Percentiles rank a stretch among this genome's conserved stretches.
Conservation (phyloP, 441 rosid species). For the Isatis lusitanica region DNA sequence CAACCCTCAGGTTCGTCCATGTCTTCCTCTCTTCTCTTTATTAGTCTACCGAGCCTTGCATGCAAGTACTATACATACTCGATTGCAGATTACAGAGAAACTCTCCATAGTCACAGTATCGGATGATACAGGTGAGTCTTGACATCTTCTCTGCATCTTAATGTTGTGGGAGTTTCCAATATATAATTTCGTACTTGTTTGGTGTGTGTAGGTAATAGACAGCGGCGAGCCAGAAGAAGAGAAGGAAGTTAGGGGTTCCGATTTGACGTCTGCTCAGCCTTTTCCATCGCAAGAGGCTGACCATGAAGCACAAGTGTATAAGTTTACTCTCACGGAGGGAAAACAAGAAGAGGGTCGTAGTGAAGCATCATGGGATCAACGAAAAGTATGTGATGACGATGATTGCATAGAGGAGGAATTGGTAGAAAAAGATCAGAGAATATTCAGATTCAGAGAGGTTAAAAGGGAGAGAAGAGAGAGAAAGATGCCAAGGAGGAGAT, state of each 20-base stretch:
- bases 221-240: background rate
- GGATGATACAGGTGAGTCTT: slow-evolving; percentile 44
- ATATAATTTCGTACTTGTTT: background rate
- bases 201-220: background rate
- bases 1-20: slow-evolving; percentile 56
- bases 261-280: background rate
- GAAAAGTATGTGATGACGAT: background rate
- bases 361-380: background rate
- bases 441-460: slow-evolving; percentile 58
- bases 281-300: background rate
- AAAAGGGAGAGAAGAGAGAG: slow-evolving; percentile 17
- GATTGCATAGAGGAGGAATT: slow-evolving; percentile 8
- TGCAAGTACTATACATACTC: background rate
- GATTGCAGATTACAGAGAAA: slow-evolving; percentile 50
- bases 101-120: slow-evolving; percentile 49
- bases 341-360: slow-evolving; percentile 5
- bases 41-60: background rate
- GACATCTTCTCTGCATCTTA: background rate
- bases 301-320: slow-evolving; percentile 20
- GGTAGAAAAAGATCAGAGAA: slow-evolving; percentile 37
- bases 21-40: background rate
- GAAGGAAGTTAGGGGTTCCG: background rate
- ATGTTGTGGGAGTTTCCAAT: background rate
- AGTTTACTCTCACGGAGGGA: slow-evolving; percentile 26
- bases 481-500: slow-evolving; percentile 38